Evolutionary conservation across 805 yeast genomes (phyloP), one percentile per base, ranked within the genome.

Genomic region (Cephaloascus fragrans): DNA sequence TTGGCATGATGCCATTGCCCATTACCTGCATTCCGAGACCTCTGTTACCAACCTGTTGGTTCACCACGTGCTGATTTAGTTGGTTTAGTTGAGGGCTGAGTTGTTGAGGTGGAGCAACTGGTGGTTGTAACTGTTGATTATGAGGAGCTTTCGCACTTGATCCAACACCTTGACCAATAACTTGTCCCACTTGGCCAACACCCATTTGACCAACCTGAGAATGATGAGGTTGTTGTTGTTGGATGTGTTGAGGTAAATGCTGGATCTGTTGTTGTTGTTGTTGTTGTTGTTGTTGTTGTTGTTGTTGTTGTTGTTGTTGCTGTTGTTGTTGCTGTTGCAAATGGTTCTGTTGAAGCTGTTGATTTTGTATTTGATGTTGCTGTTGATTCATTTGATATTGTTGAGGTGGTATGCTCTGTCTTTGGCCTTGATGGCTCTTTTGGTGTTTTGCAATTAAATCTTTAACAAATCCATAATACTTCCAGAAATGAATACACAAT

Each of bases 401-500:
- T n/a, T n/a, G n/a, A n/a, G n/a, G n/a, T n/a, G n/a, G n/a, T n/a
- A n/a, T n/a, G n/a, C 26, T 37, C 39, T 28, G n/a, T n/a, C n/a
- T n/a, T n/a, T n/a, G n/a, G n/a, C n/a, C n/a, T n/a, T n/a, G n/a
- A n/a, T n/a, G n/a, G n/a, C n/a, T n/a, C n/a, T n/a, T n/a, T n/a
- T n/a, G n/a, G n/a, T n/a, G n/a, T n/a, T n/a, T n/a, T n/a, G n/a
- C n/a, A n/a, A n/a, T n/a, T n/a, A n/a, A n/a, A n/a, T 81, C 85
- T 43, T 77, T 76, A 45, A 87, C 87, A 56, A 75, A 83, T 38
- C 76, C 77, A 61, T 83, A 78, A 52, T 82, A 87, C 52, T 79
- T 75, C 40, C 79, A 83, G 41, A 84, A 78, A 49, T 87, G 94
- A 36, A 68, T 62, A 44, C 80, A 77, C 40, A 87, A 71, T 56